phyloP scores from a whole-genome alignment of 495 filamentous ascomycete species.

The Trichoderma erinaceum region DNA sequence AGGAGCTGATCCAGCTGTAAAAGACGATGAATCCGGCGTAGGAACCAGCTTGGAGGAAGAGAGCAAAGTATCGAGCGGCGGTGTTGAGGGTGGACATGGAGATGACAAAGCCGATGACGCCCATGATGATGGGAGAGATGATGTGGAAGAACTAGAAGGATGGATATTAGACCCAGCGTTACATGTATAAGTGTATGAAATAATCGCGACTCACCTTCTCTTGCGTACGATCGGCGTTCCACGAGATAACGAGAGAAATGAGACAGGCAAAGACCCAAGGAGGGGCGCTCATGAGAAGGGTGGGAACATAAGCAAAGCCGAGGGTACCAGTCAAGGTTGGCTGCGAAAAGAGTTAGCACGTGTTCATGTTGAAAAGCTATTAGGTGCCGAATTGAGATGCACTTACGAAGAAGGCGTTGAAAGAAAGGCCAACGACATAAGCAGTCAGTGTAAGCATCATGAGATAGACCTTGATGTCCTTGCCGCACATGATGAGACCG shows the following conservation, averaged over 20 bases:
- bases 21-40: conserved; percentile 65
- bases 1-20: conserved; percentile 73
- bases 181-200: neutral
- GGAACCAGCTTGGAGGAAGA: conserved; percentile 60
- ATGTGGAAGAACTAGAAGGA: conserved; percentile 62
- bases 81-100: conserved; percentile 58
- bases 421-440: conserved; percentile 32
- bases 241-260: conserved; percentile 61
- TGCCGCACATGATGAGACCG: conserved; percentile 62
- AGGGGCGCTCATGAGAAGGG: conserved; percentile 69
- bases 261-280: conserved; percentile 66
- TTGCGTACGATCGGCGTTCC: conserved; percentile 67
- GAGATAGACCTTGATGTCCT: conserved; percentile 62
- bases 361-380: conserved; percentile 28
- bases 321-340: conserved; percentile 73
- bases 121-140: conserved; percentile 57
- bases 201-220: conserved; percentile 41
- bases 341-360: conserved; percentile 58
- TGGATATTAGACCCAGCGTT: conserved; percentile 5
- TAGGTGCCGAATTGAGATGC: conserved; percentile 39
- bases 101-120: conserved; percentile 65
- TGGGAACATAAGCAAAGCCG: conserved; percentile 58
- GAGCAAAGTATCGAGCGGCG: conserved; percentile 66
- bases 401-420: conserved; percentile 49
- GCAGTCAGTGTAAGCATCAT: conserved; percentile 39